Conservation (phyloP, 306 rosid species). For the Rosa multiflora region DNA sequence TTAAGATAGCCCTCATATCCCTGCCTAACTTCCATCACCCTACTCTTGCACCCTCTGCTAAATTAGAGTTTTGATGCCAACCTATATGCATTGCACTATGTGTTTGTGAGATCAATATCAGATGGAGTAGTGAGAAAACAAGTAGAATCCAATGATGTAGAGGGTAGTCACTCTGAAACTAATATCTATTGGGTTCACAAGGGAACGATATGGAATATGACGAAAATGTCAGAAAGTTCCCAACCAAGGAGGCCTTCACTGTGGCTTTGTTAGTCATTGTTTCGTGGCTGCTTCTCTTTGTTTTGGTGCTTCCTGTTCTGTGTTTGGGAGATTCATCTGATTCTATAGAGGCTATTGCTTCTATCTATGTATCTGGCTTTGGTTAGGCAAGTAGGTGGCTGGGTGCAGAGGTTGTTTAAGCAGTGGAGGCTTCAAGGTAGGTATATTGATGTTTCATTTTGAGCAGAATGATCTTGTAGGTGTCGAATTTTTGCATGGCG, state of each 20-base stretch:
- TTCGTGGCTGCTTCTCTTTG: not conserved
- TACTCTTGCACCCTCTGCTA: not conserved
- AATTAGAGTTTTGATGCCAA: not conserved
- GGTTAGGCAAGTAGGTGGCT: not conserved
- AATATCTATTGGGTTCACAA: not conserved
- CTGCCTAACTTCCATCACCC: not conserved
- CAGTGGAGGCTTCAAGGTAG: not conserved
- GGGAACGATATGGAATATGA: not conserved
- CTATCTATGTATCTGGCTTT: not conserved
- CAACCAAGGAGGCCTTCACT: not conserved
- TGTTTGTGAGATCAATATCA: not conserved
- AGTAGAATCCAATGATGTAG: not conserved
- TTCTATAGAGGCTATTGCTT: not conserved
- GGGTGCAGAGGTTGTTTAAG: not conserved
- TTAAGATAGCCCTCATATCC: not conserved
- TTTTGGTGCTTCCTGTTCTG: not conserved
- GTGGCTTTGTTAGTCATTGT: not conserved
- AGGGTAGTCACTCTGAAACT: not conserved
- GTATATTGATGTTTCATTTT: not conserved
- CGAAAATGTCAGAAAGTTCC: not conserved
- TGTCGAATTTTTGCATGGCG: not conserved
- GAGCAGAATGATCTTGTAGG: not conserved
- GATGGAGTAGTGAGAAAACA: not conserved
- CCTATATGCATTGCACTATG: not conserved
- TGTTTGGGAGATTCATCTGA: not conserved